Evolutionary conservation across 1,139 yeast species (phyloP).

Genomic region (Candida glucosophila): DNA sequence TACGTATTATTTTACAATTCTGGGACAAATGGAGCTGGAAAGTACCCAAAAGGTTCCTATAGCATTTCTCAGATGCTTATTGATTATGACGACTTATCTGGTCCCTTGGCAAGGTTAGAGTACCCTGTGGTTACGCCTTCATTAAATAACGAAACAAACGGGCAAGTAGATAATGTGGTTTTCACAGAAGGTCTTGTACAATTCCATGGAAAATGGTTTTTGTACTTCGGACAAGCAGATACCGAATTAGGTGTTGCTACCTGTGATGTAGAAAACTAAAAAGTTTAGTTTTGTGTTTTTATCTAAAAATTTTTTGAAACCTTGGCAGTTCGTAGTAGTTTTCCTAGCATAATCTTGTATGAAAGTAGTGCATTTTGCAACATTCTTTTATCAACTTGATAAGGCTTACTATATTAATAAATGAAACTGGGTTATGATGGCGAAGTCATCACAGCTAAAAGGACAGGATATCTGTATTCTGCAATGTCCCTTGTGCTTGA

Average conservation of each 20-base stretch:
- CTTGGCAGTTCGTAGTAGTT: no score
- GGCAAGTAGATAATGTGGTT: slow-evolving; percentile 37
- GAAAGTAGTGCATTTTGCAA: no score
- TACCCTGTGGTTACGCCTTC: slow-evolving; percentile 30
- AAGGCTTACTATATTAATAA: no score
- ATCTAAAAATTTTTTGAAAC: no score
- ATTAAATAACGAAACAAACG: slow-evolving; percentile 26
- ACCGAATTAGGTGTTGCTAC: slow-evolving; percentile 37
- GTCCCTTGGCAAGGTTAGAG: slow-evolving; percentile 34
- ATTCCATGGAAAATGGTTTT: slow-evolving; percentile 34
- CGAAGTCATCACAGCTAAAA: no score
- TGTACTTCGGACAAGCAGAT: slow-evolving; percentile 39
- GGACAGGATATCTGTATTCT: no score
- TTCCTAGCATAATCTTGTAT: no score
- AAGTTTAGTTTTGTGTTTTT: no score
- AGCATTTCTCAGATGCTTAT: slow-evolving; percentile 34
- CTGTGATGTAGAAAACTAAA: slow-evolving; percentile 10
- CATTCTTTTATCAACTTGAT: no score
- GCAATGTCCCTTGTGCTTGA: slow-evolving; percentile 10
- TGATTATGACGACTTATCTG: slow-evolving; percentile 30
- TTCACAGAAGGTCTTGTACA: slow-evolving; percentile 40
- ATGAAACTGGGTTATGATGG: no score
- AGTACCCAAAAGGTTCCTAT: slow-evolving; percentile 23
- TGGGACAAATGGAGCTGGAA: slow-evolving; percentile 30
- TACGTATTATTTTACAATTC: slow-evolving; percentile 35